phyloP scores from a whole-genome alignment of 1,284 basidiomycete genomes.

The Boletus nobilissimus region DNA sequence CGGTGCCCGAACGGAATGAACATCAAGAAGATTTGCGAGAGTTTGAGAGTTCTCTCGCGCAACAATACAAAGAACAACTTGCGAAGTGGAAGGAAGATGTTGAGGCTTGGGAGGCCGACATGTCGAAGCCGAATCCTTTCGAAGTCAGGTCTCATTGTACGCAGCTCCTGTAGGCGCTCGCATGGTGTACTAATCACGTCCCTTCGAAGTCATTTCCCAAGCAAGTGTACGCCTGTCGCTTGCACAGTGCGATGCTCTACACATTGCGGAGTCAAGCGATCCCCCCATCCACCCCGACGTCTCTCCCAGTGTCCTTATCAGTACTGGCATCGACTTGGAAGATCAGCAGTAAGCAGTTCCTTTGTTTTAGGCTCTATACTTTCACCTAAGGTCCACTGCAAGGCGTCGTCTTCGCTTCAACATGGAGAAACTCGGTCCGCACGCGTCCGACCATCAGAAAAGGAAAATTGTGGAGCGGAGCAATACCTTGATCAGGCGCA shows the following conservation, averaged over 20 bases:
- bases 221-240: background rate
- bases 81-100: background rate
- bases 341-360: slow-evolving; percentile 11
- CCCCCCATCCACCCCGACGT: background rate
- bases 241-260: too few relatives aligned
- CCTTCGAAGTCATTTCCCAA: background rate
- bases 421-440: background rate
- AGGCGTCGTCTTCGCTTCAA: slow-evolving; percentile 25
- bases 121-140: background rate
- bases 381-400: too few relatives aligned
- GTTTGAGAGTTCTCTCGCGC: too few relatives aligned
- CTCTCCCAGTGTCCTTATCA: background rate
- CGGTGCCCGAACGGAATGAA: too few relatives aligned
- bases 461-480: too few relatives aligned
- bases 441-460: too few relatives aligned
- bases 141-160: background rate
- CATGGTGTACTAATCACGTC: background rate
- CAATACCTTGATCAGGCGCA: too few relatives aligned
- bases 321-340: slow-evolving; percentile 3
- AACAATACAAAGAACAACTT: background rate
- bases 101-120: slow-evolving; percentile 1
- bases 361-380: too few relatives aligned
- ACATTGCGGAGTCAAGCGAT: too few relatives aligned
- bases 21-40: too few relatives aligned
- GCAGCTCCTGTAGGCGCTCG: too few relatives aligned